phyloP scores from a whole-genome alignment of 129 eudicot genomes.

The Rutidosis leptorrhynchoides region DNA sequence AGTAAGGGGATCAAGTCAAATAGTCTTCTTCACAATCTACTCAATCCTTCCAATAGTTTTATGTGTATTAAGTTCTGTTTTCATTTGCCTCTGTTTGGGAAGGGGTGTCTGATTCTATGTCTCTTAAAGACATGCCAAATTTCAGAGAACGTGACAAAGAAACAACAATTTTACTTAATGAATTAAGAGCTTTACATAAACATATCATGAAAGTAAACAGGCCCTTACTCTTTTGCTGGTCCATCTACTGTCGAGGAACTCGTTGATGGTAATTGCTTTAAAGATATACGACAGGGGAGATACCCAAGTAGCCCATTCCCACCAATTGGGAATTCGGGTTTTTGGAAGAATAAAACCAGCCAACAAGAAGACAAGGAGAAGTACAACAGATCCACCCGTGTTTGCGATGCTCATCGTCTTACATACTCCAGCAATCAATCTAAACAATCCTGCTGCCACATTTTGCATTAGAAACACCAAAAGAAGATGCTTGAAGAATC shows the following conservation, averaged over 20 bases:
- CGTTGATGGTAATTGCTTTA: slow-evolving; percentile 48
- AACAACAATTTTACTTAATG: too few species aligned
- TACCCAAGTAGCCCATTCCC: slow-evolving; percentile 61
- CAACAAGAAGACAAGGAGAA: slow-evolving; percentile 59
- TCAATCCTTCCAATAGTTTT: neutral
- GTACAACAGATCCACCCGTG: slow-evolving; percentile 65
- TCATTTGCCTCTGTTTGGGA: too few species aligned
- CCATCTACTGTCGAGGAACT: slow-evolving; percentile 57
- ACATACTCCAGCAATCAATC: slow-evolving; percentile 70
- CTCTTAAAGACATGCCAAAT: too few species aligned
- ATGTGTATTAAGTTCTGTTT: too few species aligned
- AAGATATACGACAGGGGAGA: slow-evolving; percentile 57
- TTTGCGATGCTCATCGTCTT: slow-evolving; percentile 71
- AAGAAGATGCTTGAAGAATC: slow-evolving; percentile 87
- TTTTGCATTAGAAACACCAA: slow-evolving; percentile 74
- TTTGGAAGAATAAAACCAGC: slow-evolving; percentile 84
- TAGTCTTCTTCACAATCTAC: too few species aligned
- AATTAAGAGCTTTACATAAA: too few species aligned
- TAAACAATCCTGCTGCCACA: slow-evolving; percentile 75
- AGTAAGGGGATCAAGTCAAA: too few species aligned
- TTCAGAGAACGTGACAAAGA: too few species aligned
- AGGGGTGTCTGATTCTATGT: too few species aligned
- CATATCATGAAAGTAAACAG: too few species aligned
- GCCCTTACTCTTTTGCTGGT: slow-evolving; percentile 36
- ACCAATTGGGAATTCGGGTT: slow-evolving; percentile 45